These are phyloP conservation scores for Boletus huronensis DNA, from an alignment of 768 basidiomycete species.

Conservation along the genomic window DNA sequence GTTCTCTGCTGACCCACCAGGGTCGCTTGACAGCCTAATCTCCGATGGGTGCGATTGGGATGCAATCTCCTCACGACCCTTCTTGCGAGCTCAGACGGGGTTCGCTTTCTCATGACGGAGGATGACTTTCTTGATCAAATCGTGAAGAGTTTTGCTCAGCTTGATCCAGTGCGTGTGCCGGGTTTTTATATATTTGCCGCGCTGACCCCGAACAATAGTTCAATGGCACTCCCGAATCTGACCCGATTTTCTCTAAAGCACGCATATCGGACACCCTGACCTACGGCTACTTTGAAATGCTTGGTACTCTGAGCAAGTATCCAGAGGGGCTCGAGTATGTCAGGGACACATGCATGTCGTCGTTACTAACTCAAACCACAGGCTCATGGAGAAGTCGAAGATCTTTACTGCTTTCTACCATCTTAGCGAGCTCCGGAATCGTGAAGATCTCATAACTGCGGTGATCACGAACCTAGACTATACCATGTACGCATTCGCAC, in stretches of 20 bases:
- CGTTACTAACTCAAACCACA: conserved; percentile 28
- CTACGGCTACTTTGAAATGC: conserved; percentile 92
- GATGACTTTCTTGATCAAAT: conserved; percentile 85
- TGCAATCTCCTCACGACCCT: conserved; percentile 81
- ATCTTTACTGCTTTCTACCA: conserved; percentile 97
- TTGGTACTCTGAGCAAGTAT: conserved; percentile 85
- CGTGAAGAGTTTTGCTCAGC: conserved; percentile 81
- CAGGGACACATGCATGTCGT: neutral
- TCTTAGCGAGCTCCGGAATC: conserved; percentile 81
- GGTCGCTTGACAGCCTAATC: conserved; percentile 51
- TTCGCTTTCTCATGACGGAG: conserved; percentile 74
- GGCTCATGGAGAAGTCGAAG: conserved; percentile 86
- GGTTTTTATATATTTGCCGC: neutral
- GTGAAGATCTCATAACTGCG: conserved; percentile 88
- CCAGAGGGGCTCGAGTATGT: conserved; percentile 87
- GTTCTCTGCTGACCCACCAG: neutral
- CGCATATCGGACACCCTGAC: conserved; percentile 80
- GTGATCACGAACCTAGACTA: conserved; percentile 94
- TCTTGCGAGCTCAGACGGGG: conserved; percentile 77
- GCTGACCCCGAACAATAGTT: conserved; percentile 42
- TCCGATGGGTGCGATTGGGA: conserved; percentile 84
- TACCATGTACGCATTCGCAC: conserved; percentile 55
- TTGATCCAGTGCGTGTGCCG: conserved; percentile 72
- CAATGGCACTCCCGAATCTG: conserved; percentile 66
- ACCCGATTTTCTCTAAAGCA: conserved; percentile 82